phyloP scores from a whole-genome alignment of 225 moss, liverwort and hornwort species.

The Rhytidiadelphus loreus region DNA sequence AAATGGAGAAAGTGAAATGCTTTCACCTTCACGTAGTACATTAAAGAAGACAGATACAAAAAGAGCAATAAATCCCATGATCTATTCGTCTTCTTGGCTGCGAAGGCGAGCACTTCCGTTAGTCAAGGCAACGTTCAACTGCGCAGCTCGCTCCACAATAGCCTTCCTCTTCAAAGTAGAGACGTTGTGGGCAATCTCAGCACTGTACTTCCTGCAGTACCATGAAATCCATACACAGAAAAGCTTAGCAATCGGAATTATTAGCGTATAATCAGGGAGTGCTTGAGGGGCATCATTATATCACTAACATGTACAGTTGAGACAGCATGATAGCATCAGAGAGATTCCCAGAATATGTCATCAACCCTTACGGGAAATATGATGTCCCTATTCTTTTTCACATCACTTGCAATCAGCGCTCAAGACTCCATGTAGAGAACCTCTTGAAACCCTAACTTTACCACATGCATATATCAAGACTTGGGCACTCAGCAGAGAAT shows the following conservation, averaged over 20 bases:
- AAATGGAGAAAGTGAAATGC: neutral
- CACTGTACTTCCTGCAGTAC: constrained; percentile 58
- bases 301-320: neutral
- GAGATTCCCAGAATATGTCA: constrained; percentile 20
- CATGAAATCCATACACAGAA: neutral
- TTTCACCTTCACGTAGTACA: constrained; percentile 3
- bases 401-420: constrained; percentile 2
- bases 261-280: neutral
- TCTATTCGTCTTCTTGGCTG: constrained; percentile 96
- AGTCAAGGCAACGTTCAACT: constrained; percentile 68
- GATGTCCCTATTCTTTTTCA: constrained; percentile 16
- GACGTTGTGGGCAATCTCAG: constrained; percentile 83
- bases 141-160: constrained; percentile 79
- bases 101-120: constrained; percentile 82
- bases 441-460: neutral
- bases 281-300: neutral
- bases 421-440: neutral
- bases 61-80: constrained; percentile 1
- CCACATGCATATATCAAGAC: no score
- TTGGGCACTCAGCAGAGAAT: neutral
- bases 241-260: neutral
- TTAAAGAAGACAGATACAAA: neutral
- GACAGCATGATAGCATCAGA: constrained; percentile 6
- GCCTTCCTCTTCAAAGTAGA: constrained; percentile 87
- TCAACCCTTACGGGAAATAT: constrained; percentile 5